Conservation (phyloP, 768 basidiomycete species). For the Pleurotus ostreatus region DNA sequence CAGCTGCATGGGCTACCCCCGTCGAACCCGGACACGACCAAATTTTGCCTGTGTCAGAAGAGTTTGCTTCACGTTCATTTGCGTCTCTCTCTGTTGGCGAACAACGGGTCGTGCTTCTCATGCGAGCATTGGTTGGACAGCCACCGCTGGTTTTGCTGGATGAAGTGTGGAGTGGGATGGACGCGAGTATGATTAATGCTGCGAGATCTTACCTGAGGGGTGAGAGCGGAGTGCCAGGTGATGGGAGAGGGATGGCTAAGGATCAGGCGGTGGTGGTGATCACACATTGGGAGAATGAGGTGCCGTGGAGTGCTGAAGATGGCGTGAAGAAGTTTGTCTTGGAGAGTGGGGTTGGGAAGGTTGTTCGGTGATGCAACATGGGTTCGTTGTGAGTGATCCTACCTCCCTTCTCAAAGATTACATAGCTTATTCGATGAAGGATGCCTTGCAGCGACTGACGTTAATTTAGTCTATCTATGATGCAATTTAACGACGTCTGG, state of each 20-base stretch:
- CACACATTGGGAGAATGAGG: conserved; percentile 89
- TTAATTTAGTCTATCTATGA: too few species aligned
- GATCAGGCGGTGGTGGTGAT: conserved; percentile 82
- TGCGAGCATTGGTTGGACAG: conserved; percentile 77
- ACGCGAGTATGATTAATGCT: conserved; percentile 64
- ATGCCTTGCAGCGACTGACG: too few species aligned
- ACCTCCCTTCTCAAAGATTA: too few species aligned
- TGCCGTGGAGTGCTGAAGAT: conserved; percentile 70
- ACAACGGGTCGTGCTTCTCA: conserved; percentile 77
- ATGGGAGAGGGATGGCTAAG: conserved; percentile 38
- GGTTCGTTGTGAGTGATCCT: too few species aligned
- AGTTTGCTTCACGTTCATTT: conserved; percentile 52
- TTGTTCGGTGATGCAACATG: not conserved
- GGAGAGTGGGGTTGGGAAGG: conserved; percentile 24
- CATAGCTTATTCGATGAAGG: too few species aligned
- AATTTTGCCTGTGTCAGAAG: conserved; percentile 19
- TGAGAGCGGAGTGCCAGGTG: conserved; percentile 13
- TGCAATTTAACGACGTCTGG: too few species aligned
- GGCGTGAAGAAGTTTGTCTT: conserved; percentile 39
- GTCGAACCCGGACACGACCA: not conserved
- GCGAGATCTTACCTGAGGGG: conserved; percentile 62
- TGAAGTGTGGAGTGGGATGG: conserved; percentile 94
- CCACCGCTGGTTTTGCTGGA: conserved; percentile 81
- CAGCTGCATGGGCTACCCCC: conserved; percentile 39
- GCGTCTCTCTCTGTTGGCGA: conserved; percentile 64